Evolutionary conservation across 331 rosid genomes (phyloP), one percentile per base, ranked within the genome.

Genomic region (Rhamnella rubrinervis): DNA sequence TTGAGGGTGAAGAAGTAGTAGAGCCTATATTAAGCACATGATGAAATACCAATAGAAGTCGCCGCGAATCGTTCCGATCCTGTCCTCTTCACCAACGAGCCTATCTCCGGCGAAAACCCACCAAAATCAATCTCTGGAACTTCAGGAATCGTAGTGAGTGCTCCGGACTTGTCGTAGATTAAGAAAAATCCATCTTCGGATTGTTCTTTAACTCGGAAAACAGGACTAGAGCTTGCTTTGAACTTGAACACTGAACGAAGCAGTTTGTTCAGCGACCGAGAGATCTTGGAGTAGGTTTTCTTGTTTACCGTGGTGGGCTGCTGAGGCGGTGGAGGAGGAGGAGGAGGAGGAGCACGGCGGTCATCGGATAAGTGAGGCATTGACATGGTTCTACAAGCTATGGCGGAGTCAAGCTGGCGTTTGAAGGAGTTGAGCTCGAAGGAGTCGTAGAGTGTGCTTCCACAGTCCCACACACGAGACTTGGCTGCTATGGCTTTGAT

Each of bases 371-470:
- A 44, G 56, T 61, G 88, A 41, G 96, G 81, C 95, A 90, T 90
- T 53, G 93, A 87, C 52, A 84, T 21, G 20, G 84, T 80, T 63
- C 85, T 80, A 0, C 85, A 60, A 63, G 83, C 68, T 17, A 90
- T 85, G 13, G 88, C 92, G 0, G 88, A 87, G 73, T 90, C 83
- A 17, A 90, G 83, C 59, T 85, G 88, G 63, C 88, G 87, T 28
- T 80, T 75, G 71, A 90, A 84, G 12, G 89, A 87, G 78, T 85
- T 79, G 75, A 85, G 87, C 80, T 90, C 96, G 69, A 87, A 85
- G 5, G 96, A 89, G 67, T 87, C 98, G 49, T 92, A 92, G 20
- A 92, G 98, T 2, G 95, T 55, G 85, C 98, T 92, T 5, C 91
- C 98, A 75, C 98, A 89, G 51, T 92, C 98, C 98, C 98, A 92